These are phyloP conservation scores for Hordeum marinum DNA, from an alignment of 176 grass and related monocot species.

Conservation along the genomic window DNA sequence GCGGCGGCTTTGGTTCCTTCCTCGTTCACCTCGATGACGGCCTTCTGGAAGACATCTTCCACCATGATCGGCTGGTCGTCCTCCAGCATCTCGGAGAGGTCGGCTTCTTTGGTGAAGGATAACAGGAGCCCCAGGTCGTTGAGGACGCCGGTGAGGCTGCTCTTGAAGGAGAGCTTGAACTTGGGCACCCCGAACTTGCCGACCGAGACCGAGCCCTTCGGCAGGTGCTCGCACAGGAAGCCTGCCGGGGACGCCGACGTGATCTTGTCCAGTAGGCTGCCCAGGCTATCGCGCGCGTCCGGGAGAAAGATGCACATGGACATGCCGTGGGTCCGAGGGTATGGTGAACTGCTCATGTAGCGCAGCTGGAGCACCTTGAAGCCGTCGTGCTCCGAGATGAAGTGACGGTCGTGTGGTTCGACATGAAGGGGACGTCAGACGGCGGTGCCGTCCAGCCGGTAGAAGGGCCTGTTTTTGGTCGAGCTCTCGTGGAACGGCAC, in stretches of 20 bases:
- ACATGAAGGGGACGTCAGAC: background rate
- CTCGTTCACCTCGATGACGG: background rate
- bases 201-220: background rate
- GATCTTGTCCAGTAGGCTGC: background rate
- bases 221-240: background rate
- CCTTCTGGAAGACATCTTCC: background rate
- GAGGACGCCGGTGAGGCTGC: background rate
- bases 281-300: background rate
- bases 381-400: no score
- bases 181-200: background rate
- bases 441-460: background rate
- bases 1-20: background rate
- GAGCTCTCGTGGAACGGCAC: background rate
- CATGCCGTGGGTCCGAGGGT: no score
- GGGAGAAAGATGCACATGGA: slow-evolving; percentile 5
- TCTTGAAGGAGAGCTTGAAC: background rate
- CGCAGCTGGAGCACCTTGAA: no score
- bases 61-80: background rate
- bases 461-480: background rate
- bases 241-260: background rate
- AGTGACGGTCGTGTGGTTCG: background rate
- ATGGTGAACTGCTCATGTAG: no score
- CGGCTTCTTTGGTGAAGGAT: background rate
- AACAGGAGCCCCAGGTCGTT: background rate
- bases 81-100: background rate